These are phyloP conservation scores for Globisporangium spinosum DNA, from an alignment of 352 stramenopile species.

Conservation along the genomic window DNA sequence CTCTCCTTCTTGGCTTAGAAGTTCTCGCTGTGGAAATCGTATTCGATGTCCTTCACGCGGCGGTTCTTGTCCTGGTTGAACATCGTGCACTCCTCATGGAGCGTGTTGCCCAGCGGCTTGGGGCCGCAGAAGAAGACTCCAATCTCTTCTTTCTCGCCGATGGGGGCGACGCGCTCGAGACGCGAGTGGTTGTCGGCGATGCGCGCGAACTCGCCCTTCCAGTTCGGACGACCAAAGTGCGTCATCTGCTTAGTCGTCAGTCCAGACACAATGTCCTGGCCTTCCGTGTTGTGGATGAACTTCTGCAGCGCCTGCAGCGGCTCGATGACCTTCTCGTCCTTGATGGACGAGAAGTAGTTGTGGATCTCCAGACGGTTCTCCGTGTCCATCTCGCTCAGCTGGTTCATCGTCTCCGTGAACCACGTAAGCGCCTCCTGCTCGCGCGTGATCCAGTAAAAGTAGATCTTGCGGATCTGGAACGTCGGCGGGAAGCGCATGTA, in stretches of 20 bases:
- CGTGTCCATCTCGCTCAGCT: slow-evolving; percentile 65
- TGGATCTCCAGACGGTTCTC: slow-evolving; percentile 78
- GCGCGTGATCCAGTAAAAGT: slow-evolving; percentile 84
- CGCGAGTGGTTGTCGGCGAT: slow-evolving; percentile 44
- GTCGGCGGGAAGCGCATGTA: slow-evolving; percentile 57
- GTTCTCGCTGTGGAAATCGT: slow-evolving; percentile 71
- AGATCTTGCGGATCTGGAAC: slow-evolving; percentile 75
- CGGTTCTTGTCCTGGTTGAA: slow-evolving; percentile 50
- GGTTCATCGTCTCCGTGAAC: slow-evolving; percentile 84
- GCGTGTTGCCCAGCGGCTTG: slow-evolving; percentile 45
- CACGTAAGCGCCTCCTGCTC: slow-evolving; percentile 70
- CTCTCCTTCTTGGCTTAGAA: slow-evolving; percentile 32
- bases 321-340: slow-evolving; percentile 47
- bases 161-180: slow-evolving; percentile 25
- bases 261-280: slow-evolving; percentile 68
- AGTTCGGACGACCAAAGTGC: slow-evolving; percentile 75
- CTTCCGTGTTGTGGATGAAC: slow-evolving; percentile 63
- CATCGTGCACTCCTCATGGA: slow-evolving; percentile 55
- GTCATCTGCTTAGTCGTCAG: slow-evolving; percentile 71
- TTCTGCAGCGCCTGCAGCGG: slow-evolving; percentile 67
- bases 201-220: slow-evolving; percentile 56
- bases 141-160: slow-evolving; percentile 52
- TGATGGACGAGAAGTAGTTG: slow-evolving; percentile 81
- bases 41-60: slow-evolving; percentile 36
- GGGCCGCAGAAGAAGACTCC: slow-evolving; percentile 81